A percentile compares a stretch with the other conserved stretches of the same genome.
phyloP scores from a whole-genome alignment of 805 yeast genomes.

The Candida quercuum region DNA sequence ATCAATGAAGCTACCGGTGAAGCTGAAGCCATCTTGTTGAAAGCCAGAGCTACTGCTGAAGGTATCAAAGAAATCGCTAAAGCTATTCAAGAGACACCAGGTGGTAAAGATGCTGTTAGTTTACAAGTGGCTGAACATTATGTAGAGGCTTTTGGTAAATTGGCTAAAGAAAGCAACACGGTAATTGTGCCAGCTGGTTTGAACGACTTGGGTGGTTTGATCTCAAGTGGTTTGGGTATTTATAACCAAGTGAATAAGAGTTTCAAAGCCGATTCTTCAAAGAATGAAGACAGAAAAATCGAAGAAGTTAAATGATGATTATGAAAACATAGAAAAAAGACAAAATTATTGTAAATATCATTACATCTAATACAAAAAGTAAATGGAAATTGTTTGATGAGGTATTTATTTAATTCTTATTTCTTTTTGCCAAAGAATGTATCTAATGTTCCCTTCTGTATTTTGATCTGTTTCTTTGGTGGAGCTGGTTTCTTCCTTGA shows the following conservation, averaged over 20 bases:
- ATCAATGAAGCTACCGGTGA: constrained; percentile 72
- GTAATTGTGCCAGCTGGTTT: constrained; percentile 72
- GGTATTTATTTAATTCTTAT: constrained; percentile 4
- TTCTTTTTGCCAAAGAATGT: constrained; percentile 49
- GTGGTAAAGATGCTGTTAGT: constrained; percentile 71
- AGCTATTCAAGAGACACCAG: constrained; percentile 63
- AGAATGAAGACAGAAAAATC: background rate
- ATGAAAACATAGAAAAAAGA: constrained; percentile 1
- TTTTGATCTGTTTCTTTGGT: constrained; percentile 37
- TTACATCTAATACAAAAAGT: background rate
- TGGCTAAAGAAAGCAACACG: constrained; percentile 79
- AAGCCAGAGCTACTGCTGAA: constrained; percentile 68
- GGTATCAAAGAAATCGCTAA: constrained; percentile 60
- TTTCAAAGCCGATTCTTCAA: background rate
- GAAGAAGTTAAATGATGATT: constrained; percentile 6
- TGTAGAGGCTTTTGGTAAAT: constrained; percentile 72
- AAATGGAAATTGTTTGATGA: background rate
- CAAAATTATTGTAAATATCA: constrained; percentile 1
- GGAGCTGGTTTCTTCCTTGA: constrained; percentile 22
- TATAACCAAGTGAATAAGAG: constrained; percentile 45
- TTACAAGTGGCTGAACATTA: constrained; percentile 81
- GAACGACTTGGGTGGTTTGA: constrained; percentile 67
- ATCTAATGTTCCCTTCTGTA: constrained; percentile 66
- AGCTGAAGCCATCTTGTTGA: constrained; percentile 59
- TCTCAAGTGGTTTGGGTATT: constrained; percentile 74